Evolutionary conservation across 176 grass and related monocot species (phyloP), one percentile per base, ranked within the genome.

Genomic region (Oryza glaberrima): DNA sequence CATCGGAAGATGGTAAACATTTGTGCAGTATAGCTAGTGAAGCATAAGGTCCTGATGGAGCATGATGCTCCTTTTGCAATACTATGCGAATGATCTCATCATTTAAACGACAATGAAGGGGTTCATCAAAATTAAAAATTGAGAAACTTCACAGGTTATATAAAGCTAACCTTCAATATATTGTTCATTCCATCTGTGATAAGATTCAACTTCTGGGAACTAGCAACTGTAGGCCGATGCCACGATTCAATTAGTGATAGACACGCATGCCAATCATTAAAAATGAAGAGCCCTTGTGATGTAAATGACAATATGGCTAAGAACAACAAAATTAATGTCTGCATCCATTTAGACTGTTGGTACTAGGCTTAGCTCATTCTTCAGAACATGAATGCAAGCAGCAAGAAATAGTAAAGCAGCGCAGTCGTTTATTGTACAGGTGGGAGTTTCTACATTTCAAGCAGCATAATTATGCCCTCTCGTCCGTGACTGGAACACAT

Each of bases 371-470:
- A 32, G 30, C 30, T 32, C 30, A 3, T 32, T 32, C 30, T 32
- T 32, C 30, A 14, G 14, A 35, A 54, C 58, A 56, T 14, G 41
- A 77, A 82, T 9, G 36, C 83, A 82, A 52, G 30, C 61, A 17
- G 73, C 43, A 61, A 15, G 48, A 49, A 0, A 60, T 28, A 26
- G 16, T 52, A 75, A 70, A 63, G 75, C 51, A 78, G 15, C 52
- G 30, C 81, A 34, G 48, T 70, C 2, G 5, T 75, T 83, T 90
- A 87, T 90, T 87, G 75, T 90, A 87, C 88, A 83, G 75, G 63
- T 83, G 84, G 36, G 3, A 64, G 58, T 63, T 82, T 83, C 84
- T 83, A 65, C 61, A 83, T 80, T 43, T 75, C 75, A 69, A 64
- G 61, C 63, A 49, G 73, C 25, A 13, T 3, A 77, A 84, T 28